These are phyloP conservation scores for Silene uniflora DNA, from an alignment of 148 eudicot genomes.

Conservation along the genomic window DNA sequence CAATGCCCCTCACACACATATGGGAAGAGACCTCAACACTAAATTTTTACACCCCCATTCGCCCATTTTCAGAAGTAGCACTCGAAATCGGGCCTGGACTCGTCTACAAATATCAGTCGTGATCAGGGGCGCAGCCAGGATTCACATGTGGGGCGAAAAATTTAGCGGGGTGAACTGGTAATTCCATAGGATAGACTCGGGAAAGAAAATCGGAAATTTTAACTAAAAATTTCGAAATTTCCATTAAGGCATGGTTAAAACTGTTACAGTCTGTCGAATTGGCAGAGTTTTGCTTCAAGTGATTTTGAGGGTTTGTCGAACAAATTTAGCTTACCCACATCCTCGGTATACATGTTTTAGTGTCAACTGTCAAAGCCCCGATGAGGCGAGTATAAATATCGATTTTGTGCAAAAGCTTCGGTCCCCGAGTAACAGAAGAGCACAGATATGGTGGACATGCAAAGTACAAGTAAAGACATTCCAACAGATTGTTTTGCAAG, in stretches of 20 bases:
- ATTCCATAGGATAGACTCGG: no score
- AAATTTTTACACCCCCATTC: no score
- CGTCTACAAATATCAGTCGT: neutral
- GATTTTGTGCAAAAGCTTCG: neutral
- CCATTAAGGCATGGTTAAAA: no score
- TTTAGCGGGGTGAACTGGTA: no score
- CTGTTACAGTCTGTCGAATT: neutral
- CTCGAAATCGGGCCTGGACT: neutral
- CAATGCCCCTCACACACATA: no score
- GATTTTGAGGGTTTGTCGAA: neutral
- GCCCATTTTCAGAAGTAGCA: neutral
- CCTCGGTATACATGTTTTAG: neutral
- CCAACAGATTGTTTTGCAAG: neutral
- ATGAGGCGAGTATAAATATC: neutral
- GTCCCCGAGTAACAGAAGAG: neutral
- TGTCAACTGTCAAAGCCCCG: neutral
- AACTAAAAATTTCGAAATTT: no score
- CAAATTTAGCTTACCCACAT: no score
- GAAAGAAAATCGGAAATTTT: no score
- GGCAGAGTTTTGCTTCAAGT: neutral
- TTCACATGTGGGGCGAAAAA: no score
- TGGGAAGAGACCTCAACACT: no score
- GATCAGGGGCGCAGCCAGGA: no score
- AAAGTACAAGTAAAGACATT: neutral
- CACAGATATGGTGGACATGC: neutral